A percentile compares a stretch with the other conserved stretches of the same genome.
phyloP scores from a whole-genome alignment of 176 grass and related monocot species.

The Juncus effusus region DNA sequence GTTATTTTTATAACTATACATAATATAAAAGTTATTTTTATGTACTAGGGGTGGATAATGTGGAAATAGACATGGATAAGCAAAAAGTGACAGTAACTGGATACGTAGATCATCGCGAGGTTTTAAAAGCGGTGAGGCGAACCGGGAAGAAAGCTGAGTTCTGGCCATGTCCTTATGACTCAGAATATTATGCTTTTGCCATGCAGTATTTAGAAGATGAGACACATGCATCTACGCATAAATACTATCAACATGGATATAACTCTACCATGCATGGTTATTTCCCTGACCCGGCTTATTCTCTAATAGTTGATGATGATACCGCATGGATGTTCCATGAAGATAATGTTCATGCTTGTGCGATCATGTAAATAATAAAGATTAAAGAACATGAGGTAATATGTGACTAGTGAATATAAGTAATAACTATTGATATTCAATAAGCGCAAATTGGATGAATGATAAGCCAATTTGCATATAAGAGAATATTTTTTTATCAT shows the following conservation, averaged over 20 bases:
- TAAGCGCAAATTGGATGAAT: no score
- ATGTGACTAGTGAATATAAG: no score
- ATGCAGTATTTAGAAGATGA: conserved; percentile 70
- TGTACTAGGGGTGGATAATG: conserved; percentile 42
- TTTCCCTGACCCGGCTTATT: conserved; percentile 65
- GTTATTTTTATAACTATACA: no score
- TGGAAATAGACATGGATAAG: conserved; percentile 71
- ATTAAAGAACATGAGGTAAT: neutral
- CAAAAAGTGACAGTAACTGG: conserved; percentile 94
- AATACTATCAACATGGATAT: conserved; percentile 76
- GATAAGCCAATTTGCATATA: no score
- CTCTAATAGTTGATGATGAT: conserved; percentile 58
- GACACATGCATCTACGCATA: conserved; percentile 47
- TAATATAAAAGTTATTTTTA: no score
- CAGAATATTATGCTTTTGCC: conserved; percentile 70
- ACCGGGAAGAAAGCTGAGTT: conserved; percentile 69
- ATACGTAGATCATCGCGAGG: conserved; percentile 51
- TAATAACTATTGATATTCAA: no score
- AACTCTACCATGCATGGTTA: conserved; percentile 49
- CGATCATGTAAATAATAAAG: conserved; percentile 50
- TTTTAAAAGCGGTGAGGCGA: conserved; percentile 67
- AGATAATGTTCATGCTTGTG: conserved; percentile 78
- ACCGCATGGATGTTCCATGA: conserved; percentile 61
- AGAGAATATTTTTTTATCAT: no score
- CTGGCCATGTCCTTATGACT: conserved; percentile 83